Evolutionary conservation across 805 yeast species (phyloP), one percentile per base, ranked within the genome.

Genomic region (Candida schatavii): DNA sequence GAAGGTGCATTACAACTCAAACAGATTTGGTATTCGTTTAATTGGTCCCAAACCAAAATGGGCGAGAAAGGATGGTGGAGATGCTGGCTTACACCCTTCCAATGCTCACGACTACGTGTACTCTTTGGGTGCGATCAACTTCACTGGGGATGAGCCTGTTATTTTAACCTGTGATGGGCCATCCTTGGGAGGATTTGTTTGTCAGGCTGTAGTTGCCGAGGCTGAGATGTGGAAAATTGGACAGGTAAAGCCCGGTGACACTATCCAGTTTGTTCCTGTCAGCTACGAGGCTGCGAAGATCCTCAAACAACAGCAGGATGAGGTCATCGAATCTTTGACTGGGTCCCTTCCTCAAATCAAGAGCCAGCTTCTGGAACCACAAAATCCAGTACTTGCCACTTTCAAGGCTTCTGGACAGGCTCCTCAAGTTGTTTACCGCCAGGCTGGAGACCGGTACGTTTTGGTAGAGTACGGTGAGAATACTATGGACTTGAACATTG

Each of bases 221-320:
- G 88, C 95, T 31, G 99, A 93, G 68, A 80, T 93, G 84, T 91
- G 98, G 98, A 93, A 93, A 70, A 86, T 93, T 58, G 99, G 99
- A 36, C 98, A 91, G 69, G 90, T 88, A 33, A 90, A 87, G 63
- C 97, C 98, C 3, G 98, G 98, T 57, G 98, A 93, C 57, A 54
- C 63, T 37, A 81, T 91, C 46, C 77, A 77, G 50, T 91, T 93
- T 71, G 80, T 81, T 43, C 96, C 97, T 28, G 74, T 93, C 34
- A 55, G 80, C 13, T 84, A 78, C 52, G 81, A 77, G 23, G 66
- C 75, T 44, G 97, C 98, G 5, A 70, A 85, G 49, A 61, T 61
- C 14, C 69, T 90, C 62, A 85, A 80, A 62, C 54, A 55, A 21
- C 61, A 68, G 1, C 95, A 85, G 59, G 90, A 88, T 57, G 50